Conservation (phyloP, 495 filamentous ascomycete genomes). For the Penicillium chermesinum region DNA sequence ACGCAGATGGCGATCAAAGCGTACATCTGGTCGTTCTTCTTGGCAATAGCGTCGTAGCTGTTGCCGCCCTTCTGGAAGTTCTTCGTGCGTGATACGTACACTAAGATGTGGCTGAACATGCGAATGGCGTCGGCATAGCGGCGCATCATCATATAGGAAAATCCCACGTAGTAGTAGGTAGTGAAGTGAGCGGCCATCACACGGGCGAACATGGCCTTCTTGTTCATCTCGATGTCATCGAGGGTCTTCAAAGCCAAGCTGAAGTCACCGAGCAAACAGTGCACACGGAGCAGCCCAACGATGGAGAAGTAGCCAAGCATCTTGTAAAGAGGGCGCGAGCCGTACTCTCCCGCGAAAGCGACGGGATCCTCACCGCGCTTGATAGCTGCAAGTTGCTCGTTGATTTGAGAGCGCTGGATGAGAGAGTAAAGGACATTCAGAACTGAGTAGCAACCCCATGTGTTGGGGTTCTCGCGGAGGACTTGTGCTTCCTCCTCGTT, state of each 20-base stretch:
- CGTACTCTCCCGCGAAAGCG: constrained; percentile 88
- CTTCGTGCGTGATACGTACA: constrained; percentile 98
- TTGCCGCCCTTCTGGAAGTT: constrained; percentile 97
- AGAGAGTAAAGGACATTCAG: constrained; percentile 99
- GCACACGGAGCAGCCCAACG: constrained; percentile 91
- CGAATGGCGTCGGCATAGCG: constrained; percentile 98
- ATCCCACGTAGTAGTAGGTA: constrained; percentile 99
- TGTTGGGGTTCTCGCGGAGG: constrained; percentile 93
- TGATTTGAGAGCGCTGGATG: constrained; percentile 96
- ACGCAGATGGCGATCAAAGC: constrained; percentile 98
- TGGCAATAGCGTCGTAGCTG: constrained; percentile 94
- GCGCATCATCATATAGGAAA: constrained; percentile 99
- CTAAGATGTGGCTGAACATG: constrained; percentile 99
- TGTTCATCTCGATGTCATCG: constrained; percentile 98
- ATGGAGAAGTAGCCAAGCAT: constrained; percentile 99
- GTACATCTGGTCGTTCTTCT: constrained; percentile 99
- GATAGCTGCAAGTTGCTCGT: constrained; percentile 90
- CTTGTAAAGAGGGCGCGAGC: constrained; percentile 84
- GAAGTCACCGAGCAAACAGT: constrained; percentile 96
- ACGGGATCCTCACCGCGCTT: constrained; percentile 85
- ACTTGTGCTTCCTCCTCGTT: constrained; percentile 86
- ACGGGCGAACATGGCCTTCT: constrained; percentile 99
- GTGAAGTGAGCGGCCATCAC: constrained; percentile 99
- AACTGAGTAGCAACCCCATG: constrained; percentile 99
- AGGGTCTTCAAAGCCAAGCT: constrained; percentile 96